Percentiles rank a stretch among this genome's conserved stretches.
These are phyloP conservation scores for Diutina scorzettiae DNA, from an alignment of 1,139 yeast genomes.

Conservation along the genomic window DNA sequence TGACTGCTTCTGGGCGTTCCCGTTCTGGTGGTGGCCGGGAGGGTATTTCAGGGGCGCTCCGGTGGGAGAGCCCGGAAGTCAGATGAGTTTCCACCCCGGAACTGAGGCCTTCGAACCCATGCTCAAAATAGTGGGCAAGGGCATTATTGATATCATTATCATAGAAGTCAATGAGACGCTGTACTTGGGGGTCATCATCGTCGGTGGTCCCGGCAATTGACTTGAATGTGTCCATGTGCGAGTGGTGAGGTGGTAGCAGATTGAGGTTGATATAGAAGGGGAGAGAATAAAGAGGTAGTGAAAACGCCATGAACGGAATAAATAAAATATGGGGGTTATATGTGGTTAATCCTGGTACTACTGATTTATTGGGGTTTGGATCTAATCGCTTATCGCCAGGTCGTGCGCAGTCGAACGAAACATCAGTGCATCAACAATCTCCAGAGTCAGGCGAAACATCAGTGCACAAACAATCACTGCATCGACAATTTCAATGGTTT, in stretches of 20 bases:
- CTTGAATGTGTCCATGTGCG: background rate
- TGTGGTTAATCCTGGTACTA: no score
- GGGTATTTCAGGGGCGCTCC: background rate
- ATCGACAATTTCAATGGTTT: no score
- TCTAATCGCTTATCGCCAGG: no score
- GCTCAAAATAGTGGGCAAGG: conserved; percentile 4
- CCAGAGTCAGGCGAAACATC: no score
- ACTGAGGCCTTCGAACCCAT: conserved; percentile 3
- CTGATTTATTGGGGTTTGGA: no score
- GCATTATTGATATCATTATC: conserved; percentile 4
- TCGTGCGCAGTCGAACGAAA: no score
- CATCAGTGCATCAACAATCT: no score
- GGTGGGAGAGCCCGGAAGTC: background rate
- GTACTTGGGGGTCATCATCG: background rate
- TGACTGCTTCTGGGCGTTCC: background rate
- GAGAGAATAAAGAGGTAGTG: no score
- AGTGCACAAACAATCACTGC: no score
- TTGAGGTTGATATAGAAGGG: background rate
- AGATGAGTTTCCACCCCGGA: background rate
- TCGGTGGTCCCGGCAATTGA: conserved; percentile 3
- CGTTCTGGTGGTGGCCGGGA: background rate
- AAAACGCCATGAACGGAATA: no score
- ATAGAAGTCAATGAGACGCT: conserved; percentile 2
- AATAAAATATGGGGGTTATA: no score
- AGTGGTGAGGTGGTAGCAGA: background rate